A percentile compares a stretch with the other conserved stretches of the same genome.
Conservation (phyloP, 805 yeast genomes). For the Lipomyces oligophaga region DNA sequence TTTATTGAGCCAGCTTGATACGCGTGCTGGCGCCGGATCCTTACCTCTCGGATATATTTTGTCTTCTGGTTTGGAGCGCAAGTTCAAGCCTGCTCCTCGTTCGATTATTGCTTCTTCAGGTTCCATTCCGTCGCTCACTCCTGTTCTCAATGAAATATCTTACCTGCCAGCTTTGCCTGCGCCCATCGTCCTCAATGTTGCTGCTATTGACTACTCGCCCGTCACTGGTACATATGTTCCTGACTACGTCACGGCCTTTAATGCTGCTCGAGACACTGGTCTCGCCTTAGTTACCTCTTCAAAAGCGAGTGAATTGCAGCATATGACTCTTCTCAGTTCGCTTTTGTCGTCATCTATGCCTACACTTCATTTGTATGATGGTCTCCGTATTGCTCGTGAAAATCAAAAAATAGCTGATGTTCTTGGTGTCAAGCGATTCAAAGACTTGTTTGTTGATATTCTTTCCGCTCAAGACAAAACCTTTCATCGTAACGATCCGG, state of each 20-base stretch:
- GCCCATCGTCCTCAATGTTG: constrained; percentile 68
- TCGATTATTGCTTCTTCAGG: constrained; percentile 61
- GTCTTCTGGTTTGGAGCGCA: constrained; percentile 19
- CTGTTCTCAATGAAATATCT: constrained; percentile 45
- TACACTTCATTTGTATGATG: constrained; percentile 74
- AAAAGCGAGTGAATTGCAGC: constrained; percentile 59
- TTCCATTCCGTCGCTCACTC: constrained; percentile 65
- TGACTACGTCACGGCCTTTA: constrained; percentile 60
- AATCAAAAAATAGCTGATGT: constrained; percentile 38
- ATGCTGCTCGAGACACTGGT: constrained; percentile 58
- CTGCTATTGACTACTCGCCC: constrained; percentile 69
- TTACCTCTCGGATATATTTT: constrained; percentile 68
- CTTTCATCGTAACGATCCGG: constrained; percentile 19
- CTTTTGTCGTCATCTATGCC: constrained; percentile 55
- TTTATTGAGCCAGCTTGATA: constrained; percentile 52
- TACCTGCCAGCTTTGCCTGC: constrained; percentile 40
- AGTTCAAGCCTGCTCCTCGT: constrained; percentile 34
- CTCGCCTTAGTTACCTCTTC: constrained; percentile 70
- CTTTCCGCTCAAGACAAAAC: constrained; percentile 8
- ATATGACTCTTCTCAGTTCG: constrained; percentile 58
- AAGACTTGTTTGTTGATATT: constrained; percentile 26
- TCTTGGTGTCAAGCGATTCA: constrained; percentile 39
- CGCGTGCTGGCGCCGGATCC: constrained; percentile 80
- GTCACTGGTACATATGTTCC: constrained; percentile 50
- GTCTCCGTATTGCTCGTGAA: constrained; percentile 58